Evolutionary conservation across 768 basidiomycete genomes (phyloP).

Genomic region (Phaffia tasmanica): DNA sequence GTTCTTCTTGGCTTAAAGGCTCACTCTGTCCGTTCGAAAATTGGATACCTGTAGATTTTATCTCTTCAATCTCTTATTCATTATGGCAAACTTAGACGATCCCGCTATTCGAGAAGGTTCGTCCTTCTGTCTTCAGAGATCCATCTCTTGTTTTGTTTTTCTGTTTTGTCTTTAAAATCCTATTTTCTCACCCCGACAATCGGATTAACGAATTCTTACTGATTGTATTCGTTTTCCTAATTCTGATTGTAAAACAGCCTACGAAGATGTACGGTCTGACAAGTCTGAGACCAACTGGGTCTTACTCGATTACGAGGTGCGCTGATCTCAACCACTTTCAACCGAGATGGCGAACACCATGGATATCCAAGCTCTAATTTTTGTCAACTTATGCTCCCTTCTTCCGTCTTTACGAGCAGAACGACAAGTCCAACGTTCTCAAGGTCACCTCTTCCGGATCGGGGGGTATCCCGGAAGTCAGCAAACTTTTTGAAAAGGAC

Average conservation of each 20-base stretch:
- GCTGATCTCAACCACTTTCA: conserved; percentile 22
- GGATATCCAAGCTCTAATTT: neutral
- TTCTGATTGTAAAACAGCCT: conserved; percentile 46
- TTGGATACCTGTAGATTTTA: too few species aligned
- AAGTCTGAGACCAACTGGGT: conserved; percentile 84
- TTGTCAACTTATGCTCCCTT: neutral
- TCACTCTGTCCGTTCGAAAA: too few species aligned
- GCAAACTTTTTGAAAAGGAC: conserved; percentile 54
- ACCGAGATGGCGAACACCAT: neutral
- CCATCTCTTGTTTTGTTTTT: neutral
- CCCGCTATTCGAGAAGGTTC: conserved; percentile 10
- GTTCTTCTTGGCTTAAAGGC: too few species aligned
- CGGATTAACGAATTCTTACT: neutral
- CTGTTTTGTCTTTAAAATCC: neutral
- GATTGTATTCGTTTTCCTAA: neutral
- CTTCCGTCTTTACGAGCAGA: conserved; percentile 25
- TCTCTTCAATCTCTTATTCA: too few species aligned
- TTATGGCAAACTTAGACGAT: conserved; percentile 25
- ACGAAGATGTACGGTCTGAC: conserved; percentile 73
- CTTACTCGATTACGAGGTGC: conserved; percentile 74
- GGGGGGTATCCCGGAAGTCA: conserved; percentile 68
- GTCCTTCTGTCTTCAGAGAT: neutral
- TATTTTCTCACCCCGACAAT: neutral
- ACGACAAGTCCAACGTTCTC: conserved; percentile 53
- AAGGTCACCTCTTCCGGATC: conserved; percentile 64